A percentile compares a stretch with the other conserved stretches of the same genome.
These are phyloP conservation scores for Ophiognomonia clavigignenti-juglandacearum DNA, from an alignment of 2,329 filamentous ascomycete species.

Conservation along the genomic window DNA sequence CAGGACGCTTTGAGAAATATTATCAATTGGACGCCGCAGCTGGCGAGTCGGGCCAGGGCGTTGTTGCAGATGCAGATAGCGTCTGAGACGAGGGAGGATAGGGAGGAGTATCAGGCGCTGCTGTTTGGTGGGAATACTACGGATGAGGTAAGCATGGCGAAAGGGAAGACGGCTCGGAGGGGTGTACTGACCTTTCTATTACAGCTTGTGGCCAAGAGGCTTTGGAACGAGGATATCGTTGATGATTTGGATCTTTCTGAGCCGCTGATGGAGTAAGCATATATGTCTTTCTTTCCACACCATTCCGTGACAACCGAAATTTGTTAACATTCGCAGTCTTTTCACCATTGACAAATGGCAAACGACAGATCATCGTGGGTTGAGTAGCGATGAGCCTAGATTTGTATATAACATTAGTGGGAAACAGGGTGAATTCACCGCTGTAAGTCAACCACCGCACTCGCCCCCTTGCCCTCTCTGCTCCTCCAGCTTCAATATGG, in stretches of 20 bases:
- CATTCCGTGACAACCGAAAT: too few species aligned
- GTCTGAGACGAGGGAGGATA: neutral
- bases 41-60: too few species aligned
- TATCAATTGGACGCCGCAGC: too few species aligned
- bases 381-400: neutral
- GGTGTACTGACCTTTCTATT: neutral
- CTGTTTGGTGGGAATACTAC: slow-evolving; percentile 3
- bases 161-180: neutral
- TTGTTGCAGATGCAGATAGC: neutral
- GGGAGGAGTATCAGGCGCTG: slow-evolving; percentile 12
- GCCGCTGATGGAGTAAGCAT: slow-evolving; percentile 9
- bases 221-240: slow-evolving; percentile 1
- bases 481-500: neutral
- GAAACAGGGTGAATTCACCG: slow-evolving; percentile 7
- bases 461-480: too few species aligned
- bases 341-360: slow-evolving; percentile 4
- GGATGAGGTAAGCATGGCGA: neutral
- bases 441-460: neutral
- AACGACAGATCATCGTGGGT: neutral
- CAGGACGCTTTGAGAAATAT: neutral
- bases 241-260: slow-evolving; percentile 2
- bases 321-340: too few species aligned
- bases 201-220: neutral
- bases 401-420: slow-evolving; percentile 4
- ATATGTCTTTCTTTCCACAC: too few species aligned